These are phyloP conservation scores for Nothomitra cinnamomea DNA, from an alignment of 2,329 filamentous ascomycete species.

Conservation along the genomic window DNA sequence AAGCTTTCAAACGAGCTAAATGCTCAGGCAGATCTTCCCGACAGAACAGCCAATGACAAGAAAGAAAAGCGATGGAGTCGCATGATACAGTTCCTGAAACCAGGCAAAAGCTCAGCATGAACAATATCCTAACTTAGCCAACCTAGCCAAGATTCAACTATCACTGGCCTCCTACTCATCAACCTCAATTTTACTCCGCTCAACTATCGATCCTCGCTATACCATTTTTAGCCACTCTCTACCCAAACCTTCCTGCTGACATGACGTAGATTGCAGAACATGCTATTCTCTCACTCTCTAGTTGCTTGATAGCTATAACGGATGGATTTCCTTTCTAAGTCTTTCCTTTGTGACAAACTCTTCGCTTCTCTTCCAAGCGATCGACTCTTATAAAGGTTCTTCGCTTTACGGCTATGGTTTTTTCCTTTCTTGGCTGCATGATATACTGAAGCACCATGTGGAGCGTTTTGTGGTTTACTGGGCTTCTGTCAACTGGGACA, in stretches of 20 bases:
- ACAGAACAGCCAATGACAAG: slow-evolving; percentile 42
- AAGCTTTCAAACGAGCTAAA: slow-evolving; percentile 52
- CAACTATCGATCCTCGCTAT: not conserved
- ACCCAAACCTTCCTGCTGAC: not conserved
- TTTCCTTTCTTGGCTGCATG: not conserved
- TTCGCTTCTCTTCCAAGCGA: slow-evolving; percentile 1
- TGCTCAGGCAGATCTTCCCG: slow-evolving; percentile 26
- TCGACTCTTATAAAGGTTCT: not conserved
- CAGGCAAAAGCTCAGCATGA: slow-evolving; percentile 17
- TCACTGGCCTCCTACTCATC: too few relatives aligned
- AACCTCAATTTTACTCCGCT: too few relatives aligned
- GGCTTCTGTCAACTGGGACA: not conserved
- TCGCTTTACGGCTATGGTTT: not conserved
- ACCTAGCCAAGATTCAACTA: too few relatives aligned
- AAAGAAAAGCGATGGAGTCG: slow-evolving; percentile 55
- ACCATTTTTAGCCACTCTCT: not conserved
- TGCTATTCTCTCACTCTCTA: not conserved
- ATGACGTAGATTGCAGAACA: not conserved
- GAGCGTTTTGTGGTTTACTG: slow-evolving; percentile 3
- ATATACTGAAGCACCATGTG: not conserved
- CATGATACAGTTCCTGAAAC: slow-evolving; percentile 66
- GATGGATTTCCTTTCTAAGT: not conserved
- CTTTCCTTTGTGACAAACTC: not conserved
- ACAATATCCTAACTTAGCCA: not conserved
- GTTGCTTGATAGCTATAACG: not conserved